A percentile compares a stretch with the other conserved stretches of the same genome.
Conservation (phyloP, 148 eudicot genomes). For the Fagopyrum tataricum region DNA sequence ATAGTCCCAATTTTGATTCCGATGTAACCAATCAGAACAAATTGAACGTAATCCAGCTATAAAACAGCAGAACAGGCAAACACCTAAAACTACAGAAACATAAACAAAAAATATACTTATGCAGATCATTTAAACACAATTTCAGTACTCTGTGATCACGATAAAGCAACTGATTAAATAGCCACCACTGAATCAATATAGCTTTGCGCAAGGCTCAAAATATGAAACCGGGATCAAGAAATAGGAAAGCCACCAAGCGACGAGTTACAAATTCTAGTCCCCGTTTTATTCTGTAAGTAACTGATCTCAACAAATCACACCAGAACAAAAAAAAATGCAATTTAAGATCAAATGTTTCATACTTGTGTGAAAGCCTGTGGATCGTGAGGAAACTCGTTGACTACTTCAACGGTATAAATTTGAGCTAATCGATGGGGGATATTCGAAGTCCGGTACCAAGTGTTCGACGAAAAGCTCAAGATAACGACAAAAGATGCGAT, state of each 20-base stretch:
- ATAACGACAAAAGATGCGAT: slow-evolving; percentile 21
- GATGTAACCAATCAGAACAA: no score
- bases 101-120: neutral
- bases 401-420: slow-evolving; percentile 38
- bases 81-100: neutral
- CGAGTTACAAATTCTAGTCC: neutral
- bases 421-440: slow-evolving; percentile 5
- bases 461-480: slow-evolving; percentile 33
- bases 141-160: neutral
- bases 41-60: no score
- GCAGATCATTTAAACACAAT: neutral
- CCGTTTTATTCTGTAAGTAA: neutral
- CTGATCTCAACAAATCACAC: neutral
- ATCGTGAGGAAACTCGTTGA: slow-evolving; percentile 84
- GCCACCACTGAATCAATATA: neutral
- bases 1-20: no score
- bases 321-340: neutral
- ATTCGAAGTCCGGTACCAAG: slow-evolving; percentile 15
- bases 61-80: neutral
- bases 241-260: neutral
- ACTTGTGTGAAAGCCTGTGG: slow-evolving; percentile 84
- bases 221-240: neutral
- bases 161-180: neutral
- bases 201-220: neutral
- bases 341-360: neutral